Conservation (phyloP, 2,329 filamentous ascomycete species). For the Fusarium austroafricanum region DNA sequence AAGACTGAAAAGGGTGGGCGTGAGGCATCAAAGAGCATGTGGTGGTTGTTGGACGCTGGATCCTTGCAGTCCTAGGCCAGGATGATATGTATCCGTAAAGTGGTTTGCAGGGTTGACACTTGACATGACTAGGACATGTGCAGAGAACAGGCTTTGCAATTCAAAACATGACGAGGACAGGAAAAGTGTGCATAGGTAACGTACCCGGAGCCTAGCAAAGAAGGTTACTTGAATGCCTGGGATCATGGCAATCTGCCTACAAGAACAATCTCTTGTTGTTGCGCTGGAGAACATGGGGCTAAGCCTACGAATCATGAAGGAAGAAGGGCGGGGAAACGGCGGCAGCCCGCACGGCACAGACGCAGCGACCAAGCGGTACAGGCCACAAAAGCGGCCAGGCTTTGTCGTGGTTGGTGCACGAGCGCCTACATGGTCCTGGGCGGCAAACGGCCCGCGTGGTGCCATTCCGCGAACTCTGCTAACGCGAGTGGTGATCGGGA, state of each 20-base stretch:
- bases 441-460: conserved; percentile 19
- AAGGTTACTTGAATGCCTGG: conserved; percentile 22
- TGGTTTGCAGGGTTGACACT: conserved; percentile 16
- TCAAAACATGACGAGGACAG: conserved; percentile 18
- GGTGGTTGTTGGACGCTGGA: conserved; percentile 20
- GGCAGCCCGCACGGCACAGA: conserved; percentile 37
- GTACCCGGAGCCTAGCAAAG: conserved; percentile 23
- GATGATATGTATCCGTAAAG: conserved; percentile 4
- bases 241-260: conserved; percentile 34
- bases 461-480: neutral
- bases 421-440: conserved; percentile 34
- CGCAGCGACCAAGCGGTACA: conserved; percentile 32
- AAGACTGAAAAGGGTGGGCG: neutral
- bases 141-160: conserved; percentile 9
- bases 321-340: conserved; percentile 32
- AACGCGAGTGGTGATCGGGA: conserved; percentile 15
- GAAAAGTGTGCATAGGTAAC: neutral
- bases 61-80: conserved; percentile 21
- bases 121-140: conserved; percentile 27
- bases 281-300: conserved; percentile 37
- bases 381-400: conserved; percentile 28
- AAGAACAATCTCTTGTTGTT: conserved; percentile 38
- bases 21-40: conserved; percentile 10
- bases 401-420: conserved; percentile 36
- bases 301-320: conserved; percentile 40